These are phyloP conservation scores for Wickerhamomyces strasburgensis DNA, from an alignment of 805 yeast species.

Conservation along the genomic window DNA sequence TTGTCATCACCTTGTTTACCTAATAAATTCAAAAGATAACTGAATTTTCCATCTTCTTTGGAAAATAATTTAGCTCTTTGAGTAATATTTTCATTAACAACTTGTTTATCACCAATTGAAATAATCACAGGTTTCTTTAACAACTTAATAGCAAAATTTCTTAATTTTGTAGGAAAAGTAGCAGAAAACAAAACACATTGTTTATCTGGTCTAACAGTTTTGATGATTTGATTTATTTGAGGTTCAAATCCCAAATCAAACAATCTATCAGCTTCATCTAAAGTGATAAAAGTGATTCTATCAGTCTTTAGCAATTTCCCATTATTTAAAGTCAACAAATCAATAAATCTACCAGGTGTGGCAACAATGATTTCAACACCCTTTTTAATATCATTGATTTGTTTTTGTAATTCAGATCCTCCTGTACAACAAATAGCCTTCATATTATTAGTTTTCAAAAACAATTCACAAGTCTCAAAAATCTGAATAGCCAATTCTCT, in stretches of 20 bases:
- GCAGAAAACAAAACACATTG: slow-evolving; percentile 93
- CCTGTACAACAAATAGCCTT: slow-evolving; percentile 82
- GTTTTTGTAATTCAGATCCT: slow-evolving; percentile 77
- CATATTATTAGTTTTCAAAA: slow-evolving; percentile 46
- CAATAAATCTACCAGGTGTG: slow-evolving; percentile 94
- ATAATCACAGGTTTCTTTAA: slow-evolving; percentile 67
- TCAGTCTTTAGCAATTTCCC: slow-evolving; percentile 65
- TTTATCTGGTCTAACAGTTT: slow-evolving; percentile 74
- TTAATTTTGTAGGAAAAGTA: slow-evolving; percentile 82
- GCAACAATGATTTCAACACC: slow-evolving; percentile 83
- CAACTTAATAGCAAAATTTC: slow-evolving; percentile 62
- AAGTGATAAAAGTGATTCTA: slow-evolving; percentile 73
- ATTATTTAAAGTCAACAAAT: slow-evolving; percentile 73
- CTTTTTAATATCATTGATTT: slow-evolving; percentile 71
- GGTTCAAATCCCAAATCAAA: slow-evolving; percentile 98
- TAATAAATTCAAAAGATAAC: slow-evolving; percentile 48
- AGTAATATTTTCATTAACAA: slow-evolving; percentile 74
- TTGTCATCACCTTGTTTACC: slow-evolving; percentile 44
- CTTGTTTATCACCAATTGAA: slow-evolving; percentile 71
- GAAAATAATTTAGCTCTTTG: slow-evolving; percentile 64
- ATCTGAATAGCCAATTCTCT: slow-evolving; percentile 89
- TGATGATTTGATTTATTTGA: slow-evolving; percentile 76
- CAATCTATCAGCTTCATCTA: slow-evolving; percentile 96
- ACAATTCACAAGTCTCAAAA: slow-evolving; percentile 55
- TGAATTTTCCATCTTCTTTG: slow-evolving; percentile 51